Conservation (phyloP, 805 yeast genomes). For the Tetrapisispora fleetii region DNA sequence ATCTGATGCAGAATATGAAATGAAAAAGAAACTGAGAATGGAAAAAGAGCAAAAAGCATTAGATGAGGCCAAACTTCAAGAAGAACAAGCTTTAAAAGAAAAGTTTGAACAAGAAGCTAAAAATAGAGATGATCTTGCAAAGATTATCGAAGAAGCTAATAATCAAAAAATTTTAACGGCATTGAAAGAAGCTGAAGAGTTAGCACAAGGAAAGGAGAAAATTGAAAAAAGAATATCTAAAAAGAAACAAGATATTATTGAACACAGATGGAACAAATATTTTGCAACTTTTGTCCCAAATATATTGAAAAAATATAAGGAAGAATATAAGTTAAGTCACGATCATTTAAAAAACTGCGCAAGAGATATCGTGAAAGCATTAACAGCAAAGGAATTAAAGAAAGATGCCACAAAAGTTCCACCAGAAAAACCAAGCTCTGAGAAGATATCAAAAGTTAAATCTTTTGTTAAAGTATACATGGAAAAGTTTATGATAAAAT, state of each 20-base stretch:
- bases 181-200: conserved; percentile 14
- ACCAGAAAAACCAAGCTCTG: conserved; percentile 49
- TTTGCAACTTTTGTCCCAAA: conserved; percentile 79
- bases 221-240: conserved; percentile 11
- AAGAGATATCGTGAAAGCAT: conserved; percentile 57
- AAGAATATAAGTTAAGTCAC: conserved; percentile 45
- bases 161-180: conserved; percentile 21
- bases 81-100: conserved; percentile 13
- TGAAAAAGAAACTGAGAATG: conserved; percentile 22
- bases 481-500: conserved; percentile 51
- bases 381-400: conserved; percentile 57
- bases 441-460: conserved; percentile 60
- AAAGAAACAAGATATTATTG: conserved; percentile 12
- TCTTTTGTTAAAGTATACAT: conserved; percentile 52
- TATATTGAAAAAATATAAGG: conserved; percentile 53
- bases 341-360: conserved; percentile 71
- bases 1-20: conserved; percentile 25
- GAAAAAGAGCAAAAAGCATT: conserved; percentile 18
- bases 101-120: conserved; percentile 19
- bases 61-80: conserved; percentile 20
- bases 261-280: conserved; percentile 30
- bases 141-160: conserved; percentile 15
- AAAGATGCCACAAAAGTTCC: conserved; percentile 30
- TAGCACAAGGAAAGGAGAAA: conserved; percentile 13
- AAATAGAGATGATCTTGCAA: conserved; percentile 14